Evolutionary conservation across 2,329 filamentous ascomycete species (phyloP).

Genomic region (Colletotrichum chrysophilum): DNA sequence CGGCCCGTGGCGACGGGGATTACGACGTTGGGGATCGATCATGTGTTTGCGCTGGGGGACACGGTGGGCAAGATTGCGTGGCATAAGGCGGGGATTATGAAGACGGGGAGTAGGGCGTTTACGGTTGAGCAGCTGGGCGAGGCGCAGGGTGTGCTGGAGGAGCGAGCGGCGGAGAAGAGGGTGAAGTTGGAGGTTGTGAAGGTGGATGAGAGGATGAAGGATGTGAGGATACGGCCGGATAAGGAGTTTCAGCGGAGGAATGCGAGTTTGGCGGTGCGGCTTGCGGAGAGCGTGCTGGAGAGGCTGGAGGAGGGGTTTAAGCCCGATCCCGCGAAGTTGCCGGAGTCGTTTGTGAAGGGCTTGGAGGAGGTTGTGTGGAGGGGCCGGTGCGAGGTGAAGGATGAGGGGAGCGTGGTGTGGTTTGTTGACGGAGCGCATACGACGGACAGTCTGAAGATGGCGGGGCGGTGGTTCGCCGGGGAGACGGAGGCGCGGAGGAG

Average conservation of each 20-base stretch:
- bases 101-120: conserved; percentile 55
- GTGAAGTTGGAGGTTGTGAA: neutral
- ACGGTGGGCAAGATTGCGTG: conserved; percentile 84
- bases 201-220: conserved; percentile 40
- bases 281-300: conserved; percentile 54
- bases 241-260: conserved; percentile 64
- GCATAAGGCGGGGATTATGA: conserved; percentile 92
- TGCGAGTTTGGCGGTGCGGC: conserved; percentile 58
- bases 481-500: conserved; percentile 42
- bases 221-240: conserved; percentile 51
- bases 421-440: conserved; percentile 90
- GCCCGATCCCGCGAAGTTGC: conserved; percentile 29
- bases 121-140: conserved; percentile 35
- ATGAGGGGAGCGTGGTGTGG: conserved; percentile 63
- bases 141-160: conserved; percentile 58
- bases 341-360: conserved; percentile 65
- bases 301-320: conserved; percentile 38
- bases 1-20: conserved; percentile 67
- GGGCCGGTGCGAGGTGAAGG: conserved; percentile 76
- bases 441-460: conserved; percentile 78
- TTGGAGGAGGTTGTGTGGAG: conserved; percentile 71
- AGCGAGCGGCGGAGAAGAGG: conserved; percentile 62
- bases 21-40: conserved; percentile 84
- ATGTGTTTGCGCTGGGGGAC: conserved; percentile 78
- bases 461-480: conserved; percentile 81